Evolutionary conservation across 768 basidiomycete species (phyloP).

Genomic region (Auriscalpium vulgare): DNA sequence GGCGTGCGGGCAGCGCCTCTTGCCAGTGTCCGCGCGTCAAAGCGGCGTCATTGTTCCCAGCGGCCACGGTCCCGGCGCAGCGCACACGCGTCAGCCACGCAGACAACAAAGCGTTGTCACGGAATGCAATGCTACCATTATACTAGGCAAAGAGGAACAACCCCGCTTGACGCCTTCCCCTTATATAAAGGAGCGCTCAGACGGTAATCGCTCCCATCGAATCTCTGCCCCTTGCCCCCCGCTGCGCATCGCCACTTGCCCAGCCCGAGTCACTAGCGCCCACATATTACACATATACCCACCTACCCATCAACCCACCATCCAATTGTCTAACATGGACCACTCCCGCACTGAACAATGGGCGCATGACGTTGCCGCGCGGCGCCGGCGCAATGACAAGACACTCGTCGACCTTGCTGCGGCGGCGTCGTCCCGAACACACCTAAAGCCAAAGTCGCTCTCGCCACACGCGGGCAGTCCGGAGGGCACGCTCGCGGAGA

Average conservation of each 20-base stretch:
- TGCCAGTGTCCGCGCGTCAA: too few relatives aligned
- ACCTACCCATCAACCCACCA: neutral
- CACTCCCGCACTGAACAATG: neutral
- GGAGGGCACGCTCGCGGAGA: neutral
- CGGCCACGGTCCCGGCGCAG: too few relatives aligned
- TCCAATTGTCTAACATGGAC: neutral
- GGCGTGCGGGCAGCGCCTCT: too few relatives aligned
- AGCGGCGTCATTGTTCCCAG: too few relatives aligned
- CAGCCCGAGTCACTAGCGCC: neutral
- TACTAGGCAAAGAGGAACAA: neutral
- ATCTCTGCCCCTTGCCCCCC: neutral
- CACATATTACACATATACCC: neutral
- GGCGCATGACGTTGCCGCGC: neutral
- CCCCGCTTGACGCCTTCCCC: neutral
- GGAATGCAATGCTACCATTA: neutral
- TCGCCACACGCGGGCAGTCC: neutral
- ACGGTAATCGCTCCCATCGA: neutral
- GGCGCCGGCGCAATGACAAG: neutral
- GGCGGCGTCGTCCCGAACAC: neutral
- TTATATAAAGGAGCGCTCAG: neutral
- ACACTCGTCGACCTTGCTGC: neutral
- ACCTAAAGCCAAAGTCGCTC: neutral
- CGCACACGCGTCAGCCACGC: neutral
- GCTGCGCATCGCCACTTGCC: neutral
- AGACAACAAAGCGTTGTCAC: neutral